phyloP scores from a whole-genome alignment of 345 rosid species.

The Citrus maxima region DNA sequence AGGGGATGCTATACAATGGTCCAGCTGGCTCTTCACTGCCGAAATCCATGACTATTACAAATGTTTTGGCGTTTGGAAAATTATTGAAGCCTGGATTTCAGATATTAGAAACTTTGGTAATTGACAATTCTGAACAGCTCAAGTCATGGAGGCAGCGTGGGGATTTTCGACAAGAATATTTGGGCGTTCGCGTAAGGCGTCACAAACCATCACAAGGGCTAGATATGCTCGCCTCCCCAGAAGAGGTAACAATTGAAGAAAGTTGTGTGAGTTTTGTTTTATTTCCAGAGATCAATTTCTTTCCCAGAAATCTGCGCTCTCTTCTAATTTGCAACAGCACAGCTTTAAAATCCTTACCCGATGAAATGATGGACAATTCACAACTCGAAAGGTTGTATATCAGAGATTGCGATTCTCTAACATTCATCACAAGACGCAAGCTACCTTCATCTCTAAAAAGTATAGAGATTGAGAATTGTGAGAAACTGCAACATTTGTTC shows the following conservation, averaged over 20 bases:
- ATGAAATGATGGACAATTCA: neutral
- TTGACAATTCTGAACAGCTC: too few species aligned
- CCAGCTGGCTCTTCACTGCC: too few species aligned
- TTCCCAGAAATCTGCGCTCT: neutral
- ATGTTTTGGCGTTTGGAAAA: too few species aligned
- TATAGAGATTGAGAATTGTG: too few species aligned
- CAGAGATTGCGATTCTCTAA: neutral
- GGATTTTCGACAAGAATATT: too few species aligned
- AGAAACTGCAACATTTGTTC: neutral
- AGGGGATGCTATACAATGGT: too few species aligned
- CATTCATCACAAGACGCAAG: neutral
- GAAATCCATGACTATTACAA: too few species aligned
- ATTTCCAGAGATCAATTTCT: neutral
- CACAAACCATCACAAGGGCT: neutral
- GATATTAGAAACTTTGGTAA: too few species aligned
- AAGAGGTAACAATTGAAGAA: neutral
- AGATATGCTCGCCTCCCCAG: neutral
- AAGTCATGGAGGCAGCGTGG: too few species aligned
- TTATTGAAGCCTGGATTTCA: too few species aligned
- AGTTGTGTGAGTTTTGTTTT: neutral
- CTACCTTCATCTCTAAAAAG: neutral
- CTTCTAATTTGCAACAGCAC: neutral
- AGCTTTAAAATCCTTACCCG: neutral
- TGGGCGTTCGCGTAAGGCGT: fast-evolving
- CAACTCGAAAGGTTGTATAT: neutral